phyloP scores from a whole-genome alignment of 345 rosid genomes.

The Acer saccharum region DNA sequence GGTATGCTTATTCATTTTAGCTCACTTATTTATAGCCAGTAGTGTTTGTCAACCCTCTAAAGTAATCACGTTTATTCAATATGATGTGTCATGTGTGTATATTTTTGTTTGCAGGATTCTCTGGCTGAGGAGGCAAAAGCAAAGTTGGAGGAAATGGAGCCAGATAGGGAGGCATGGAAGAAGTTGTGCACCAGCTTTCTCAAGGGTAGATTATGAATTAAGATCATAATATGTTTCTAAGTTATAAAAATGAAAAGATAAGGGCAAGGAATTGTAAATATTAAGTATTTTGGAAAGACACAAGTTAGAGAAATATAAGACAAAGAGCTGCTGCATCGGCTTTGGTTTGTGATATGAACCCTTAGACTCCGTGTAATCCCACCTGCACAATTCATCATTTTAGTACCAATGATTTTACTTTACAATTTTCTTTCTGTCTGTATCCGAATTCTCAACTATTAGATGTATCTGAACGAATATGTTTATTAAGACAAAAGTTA shows the following conservation, averaged over 20 bases:
- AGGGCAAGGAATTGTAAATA: too few species aligned
- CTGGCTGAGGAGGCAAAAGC: conserved; percentile 48
- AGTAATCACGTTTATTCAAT: neutral
- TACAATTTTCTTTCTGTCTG: too few species aligned
- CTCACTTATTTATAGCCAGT: neutral
- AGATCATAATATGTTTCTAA: neutral
- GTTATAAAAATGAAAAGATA: too few species aligned
- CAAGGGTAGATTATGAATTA: conserved; percentile 43
- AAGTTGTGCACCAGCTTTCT: conserved; percentile 55
- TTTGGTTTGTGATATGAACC: conserved; percentile 49
- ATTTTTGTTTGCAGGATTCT: conserved; percentile 33
- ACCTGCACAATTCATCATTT: conserved; percentile 46
- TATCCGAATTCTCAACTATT: too few species aligned
- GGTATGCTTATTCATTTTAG: conserved; percentile 45
- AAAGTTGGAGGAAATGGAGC: conserved; percentile 39
- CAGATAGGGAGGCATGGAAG: conserved; percentile 59
- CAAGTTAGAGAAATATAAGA: too few species aligned
- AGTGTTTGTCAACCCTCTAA: neutral
- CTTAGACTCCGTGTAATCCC: conserved; percentile 88
- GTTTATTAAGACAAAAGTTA: too few species aligned
- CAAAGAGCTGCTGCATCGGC: too few species aligned
- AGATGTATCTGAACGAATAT: too few species aligned
- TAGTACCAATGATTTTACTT: too few species aligned
- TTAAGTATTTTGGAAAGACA: too few species aligned
- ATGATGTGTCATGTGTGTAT: too few species aligned